Evolutionary conservation across 2,329 filamentous ascomycete genomes (phyloP), one percentile per base, ranked within the genome.

Genomic region (Magnaporthiopsis poae): DNA sequence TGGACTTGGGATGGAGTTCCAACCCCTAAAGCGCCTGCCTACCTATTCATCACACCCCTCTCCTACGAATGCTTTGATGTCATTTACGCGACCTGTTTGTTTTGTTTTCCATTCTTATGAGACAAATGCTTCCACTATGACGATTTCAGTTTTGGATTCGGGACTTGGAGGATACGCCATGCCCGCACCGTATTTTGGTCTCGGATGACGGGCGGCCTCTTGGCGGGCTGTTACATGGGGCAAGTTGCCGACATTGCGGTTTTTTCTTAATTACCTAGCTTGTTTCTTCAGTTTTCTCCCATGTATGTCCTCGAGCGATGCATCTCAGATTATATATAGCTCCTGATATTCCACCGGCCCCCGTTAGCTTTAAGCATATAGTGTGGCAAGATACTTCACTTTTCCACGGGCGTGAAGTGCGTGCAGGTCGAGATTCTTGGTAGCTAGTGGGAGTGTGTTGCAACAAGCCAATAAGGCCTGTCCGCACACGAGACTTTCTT

Each of bases 1-100:
- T 88, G 82, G 84, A 85, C 69, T 75, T 76, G 59, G 75, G 73
- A 25, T 84, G 82, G 82, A 81, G 82, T 67, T 35, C 69, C 11
- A 72, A 70, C 63, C 63, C 67, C 71, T 46, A 31, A 27, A 46
- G 18, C 46, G 18, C 21, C 15, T 3, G 39, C 31, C 31, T 31
- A 31, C 5, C 31, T 31, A 31, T 21, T 21, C 21, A n/a, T 11
- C 18, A 11, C 5, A 11, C 46, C 46, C 39, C 46, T 56, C 46
- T 56, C 46, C 46, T 56, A 25, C 21, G 46, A 21, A 2, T 25
- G 18, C 18, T 56, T 21, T 56, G 13, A 7, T 52, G 18, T n/a
- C 46, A 13, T 52, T 52, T 52, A 2, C 5, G 21, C 3, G 46
- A 7, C 35, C 35, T 2, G 18, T 21, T 15, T 46, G 39, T 46